Percentiles rank a stretch among this genome's conserved stretches.
Conservation (phyloP, 257 asterid genomes). For the Nicotiana attenuata region DNA sequence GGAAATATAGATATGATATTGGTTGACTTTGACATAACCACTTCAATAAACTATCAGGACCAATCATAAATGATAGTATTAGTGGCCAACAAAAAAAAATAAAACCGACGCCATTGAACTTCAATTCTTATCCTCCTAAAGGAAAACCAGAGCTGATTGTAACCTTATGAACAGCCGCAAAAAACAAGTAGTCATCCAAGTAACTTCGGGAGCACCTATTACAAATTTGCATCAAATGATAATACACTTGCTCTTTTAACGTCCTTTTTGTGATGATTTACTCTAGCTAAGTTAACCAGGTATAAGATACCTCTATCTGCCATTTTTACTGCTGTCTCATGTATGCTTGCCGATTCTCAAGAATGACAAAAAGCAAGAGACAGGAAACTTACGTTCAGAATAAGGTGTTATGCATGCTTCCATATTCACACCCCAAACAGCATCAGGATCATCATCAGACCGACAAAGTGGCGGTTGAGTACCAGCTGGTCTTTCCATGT, state of each 20-base stretch:
- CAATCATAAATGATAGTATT: neutral
- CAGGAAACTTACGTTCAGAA: slow-evolving; percentile 74
- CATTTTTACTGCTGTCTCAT: neutral
- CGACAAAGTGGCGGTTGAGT: slow-evolving; percentile 89
- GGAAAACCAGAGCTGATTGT: neutral
- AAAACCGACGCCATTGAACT: neutral
- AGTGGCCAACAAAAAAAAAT: neutral
- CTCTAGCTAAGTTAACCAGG: neutral
- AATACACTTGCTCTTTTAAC: neutral
- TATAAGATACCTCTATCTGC: neutral
- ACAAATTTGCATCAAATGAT: neutral
- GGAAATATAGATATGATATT: neutral
- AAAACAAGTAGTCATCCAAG: neutral
- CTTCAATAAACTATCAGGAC: neutral
- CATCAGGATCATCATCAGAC: slow-evolving; percentile 89
- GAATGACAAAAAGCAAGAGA: neutral
- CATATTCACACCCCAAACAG: slow-evolving; percentile 77
- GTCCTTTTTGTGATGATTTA: neutral
- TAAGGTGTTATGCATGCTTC: slow-evolving; percentile 89
- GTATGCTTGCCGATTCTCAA: neutral
- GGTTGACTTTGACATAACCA: neutral
- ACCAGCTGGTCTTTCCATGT: slow-evolving; percentile 62
- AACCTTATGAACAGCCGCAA: neutral
- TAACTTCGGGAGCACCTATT: neutral
- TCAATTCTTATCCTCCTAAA: neutral